These are phyloP conservation scores for Cladosporium velox DNA, from an alignment of 2,329 filamentous ascomycete genomes.

Conservation along the genomic window DNA sequence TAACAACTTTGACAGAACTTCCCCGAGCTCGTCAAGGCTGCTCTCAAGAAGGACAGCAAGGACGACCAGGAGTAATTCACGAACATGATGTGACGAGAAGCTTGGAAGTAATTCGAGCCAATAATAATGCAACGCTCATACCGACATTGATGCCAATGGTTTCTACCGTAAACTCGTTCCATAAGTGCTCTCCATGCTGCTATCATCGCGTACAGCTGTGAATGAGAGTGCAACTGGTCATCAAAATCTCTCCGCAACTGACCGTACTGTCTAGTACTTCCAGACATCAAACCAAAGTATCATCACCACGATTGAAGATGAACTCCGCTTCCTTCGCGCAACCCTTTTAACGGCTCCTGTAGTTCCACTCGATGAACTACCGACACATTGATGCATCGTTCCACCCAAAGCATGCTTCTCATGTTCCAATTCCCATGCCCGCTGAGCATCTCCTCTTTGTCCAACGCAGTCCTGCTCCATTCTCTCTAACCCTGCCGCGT, in stretches of 20 bases:
- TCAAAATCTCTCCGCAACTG: neutral
- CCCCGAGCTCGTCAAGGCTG: slow-evolving; percentile 31
- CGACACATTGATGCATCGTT: neutral
- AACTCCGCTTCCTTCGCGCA: neutral
- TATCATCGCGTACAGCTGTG: neutral
- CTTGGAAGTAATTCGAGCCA: neutral
- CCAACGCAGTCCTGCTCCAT: neutral
- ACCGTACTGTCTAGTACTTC: neutral
- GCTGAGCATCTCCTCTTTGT: neutral
- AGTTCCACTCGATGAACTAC: neutral
- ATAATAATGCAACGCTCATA: neutral
- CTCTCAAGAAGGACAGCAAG: slow-evolving; percentile 25
- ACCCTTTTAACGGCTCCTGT: neutral
- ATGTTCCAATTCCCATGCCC: neutral
- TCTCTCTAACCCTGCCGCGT: neutral
- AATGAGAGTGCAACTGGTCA: neutral
- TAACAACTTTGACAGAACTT: slow-evolving; percentile 22
- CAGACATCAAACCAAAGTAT: neutral
- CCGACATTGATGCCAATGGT: neutral
- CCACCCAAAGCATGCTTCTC: neutral
- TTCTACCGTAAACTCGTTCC: no score
- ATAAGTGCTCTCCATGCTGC: neutral
- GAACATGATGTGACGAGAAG: neutral
- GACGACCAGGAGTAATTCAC: neutral
- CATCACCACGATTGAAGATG: neutral